These are phyloP conservation scores for Dactylellina leptospora DNA, from an alignment of 2,329 filamentous ascomycete species.

Conservation along the genomic window DNA sequence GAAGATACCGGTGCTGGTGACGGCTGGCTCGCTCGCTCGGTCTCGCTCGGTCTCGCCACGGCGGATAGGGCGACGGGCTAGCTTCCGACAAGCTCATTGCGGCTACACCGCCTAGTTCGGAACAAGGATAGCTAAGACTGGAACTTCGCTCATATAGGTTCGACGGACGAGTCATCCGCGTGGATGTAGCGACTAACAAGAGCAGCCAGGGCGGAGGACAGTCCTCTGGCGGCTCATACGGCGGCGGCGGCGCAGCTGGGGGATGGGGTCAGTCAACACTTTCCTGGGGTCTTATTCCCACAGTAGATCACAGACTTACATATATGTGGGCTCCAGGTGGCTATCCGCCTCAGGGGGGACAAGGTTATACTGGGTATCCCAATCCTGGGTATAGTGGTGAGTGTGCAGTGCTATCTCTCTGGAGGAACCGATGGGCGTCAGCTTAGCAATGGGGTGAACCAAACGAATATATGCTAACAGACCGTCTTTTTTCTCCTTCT, in stretches of 20 bases:
- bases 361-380: conserved; percentile 28
- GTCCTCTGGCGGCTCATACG: conserved; percentile 18
- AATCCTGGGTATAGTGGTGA: conserved; percentile 6
- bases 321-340: conserved; percentile 39
- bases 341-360: conserved; percentile 31
- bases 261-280: conserved; percentile 52
- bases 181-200: conserved; percentile 66
- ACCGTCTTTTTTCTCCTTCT: conserved; percentile 15
- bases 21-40: no score
- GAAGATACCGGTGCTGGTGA: no score
- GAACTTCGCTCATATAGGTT: conserved; percentile 69
- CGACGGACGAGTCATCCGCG: conserved; percentile 90
- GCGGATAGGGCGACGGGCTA: conserved; percentile 40
- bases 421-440: conserved; percentile 41
- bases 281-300: conserved; percentile 46
- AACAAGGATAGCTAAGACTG: conserved; percentile 54
- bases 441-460: conserved; percentile 10
- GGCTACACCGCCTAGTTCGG: conserved; percentile 47
- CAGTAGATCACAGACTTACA: conserved; percentile 52
- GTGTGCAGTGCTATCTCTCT: background rate
- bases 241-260: conserved; percentile 24
- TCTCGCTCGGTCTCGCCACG: conserved; percentile 4
- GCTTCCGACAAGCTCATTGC: conserved; percentile 52
- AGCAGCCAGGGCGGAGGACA: conserved; percentile 29
- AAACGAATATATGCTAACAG: conserved; percentile 46